Evolutionary conservation across 2,329 filamentous ascomycete genomes (phyloP).

Genomic region (Stachybotrys chartarum): DNA sequence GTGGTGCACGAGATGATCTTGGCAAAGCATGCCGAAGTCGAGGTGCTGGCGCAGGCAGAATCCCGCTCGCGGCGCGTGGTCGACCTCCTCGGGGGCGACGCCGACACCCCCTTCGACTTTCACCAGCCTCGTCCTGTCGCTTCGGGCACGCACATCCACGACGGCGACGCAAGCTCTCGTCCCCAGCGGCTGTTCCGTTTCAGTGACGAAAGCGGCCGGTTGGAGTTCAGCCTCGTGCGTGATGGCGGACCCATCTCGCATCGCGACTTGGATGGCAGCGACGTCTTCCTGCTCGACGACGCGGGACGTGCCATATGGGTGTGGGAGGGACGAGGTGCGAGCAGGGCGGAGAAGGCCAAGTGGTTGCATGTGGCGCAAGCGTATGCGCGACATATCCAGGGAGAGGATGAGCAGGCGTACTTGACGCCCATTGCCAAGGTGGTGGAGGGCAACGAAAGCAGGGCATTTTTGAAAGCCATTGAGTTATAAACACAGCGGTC

Average conservation of each 20-base stretch:
- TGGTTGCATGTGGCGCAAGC: constrained; percentile 55
- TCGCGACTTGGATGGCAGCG: constrained; percentile 47
- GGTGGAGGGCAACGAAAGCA: constrained; percentile 46
- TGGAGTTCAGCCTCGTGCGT: constrained; percentile 52
- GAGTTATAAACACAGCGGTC: constrained; percentile 11
- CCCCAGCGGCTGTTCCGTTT: constrained; percentile 50
- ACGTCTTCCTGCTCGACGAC: constrained; percentile 58
- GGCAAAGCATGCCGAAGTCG: constrained; percentile 57
- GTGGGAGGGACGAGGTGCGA: constrained; percentile 56
- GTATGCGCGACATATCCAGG: constrained; percentile 39
- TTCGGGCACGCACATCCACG: constrained; percentile 13
- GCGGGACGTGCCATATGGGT: constrained; percentile 54
- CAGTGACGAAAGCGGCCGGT: constrained; percentile 51
- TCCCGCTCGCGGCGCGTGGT: constrained; percentile 46
- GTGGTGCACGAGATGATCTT: constrained; percentile 58
- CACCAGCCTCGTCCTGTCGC: constrained; percentile 32
- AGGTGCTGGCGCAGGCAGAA: constrained; percentile 57
- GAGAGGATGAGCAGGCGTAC: constrained; percentile 25
- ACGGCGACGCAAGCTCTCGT: constrained; percentile 6
- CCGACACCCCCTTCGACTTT: constrained; percentile 32
- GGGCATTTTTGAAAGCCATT: constrained; percentile 42
- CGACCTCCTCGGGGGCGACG: constrained; percentile 45
- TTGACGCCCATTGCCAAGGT: constrained; percentile 50
- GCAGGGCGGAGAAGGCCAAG: constrained; percentile 47
- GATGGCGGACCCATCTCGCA: constrained; percentile 38